Evolutionary conservation across 495 filamentous ascomycete genomes (phyloP), one percentile per base, ranked within the genome.

Genomic region (Daldinia loculata): DNA sequence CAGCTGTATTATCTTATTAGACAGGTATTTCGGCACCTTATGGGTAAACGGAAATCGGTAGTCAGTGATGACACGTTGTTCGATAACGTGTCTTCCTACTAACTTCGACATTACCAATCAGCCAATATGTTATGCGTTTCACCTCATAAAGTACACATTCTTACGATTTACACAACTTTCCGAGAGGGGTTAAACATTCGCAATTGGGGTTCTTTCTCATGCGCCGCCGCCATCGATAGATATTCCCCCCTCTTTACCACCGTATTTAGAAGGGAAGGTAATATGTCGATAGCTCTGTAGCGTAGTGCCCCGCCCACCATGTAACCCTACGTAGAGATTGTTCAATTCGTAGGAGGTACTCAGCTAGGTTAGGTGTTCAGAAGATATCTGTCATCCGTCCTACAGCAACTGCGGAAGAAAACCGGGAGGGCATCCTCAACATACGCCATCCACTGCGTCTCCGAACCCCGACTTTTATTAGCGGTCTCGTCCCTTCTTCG

Each of bases 51-150:
- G 61, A 32, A 57, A 61, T 69, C 57, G 52, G 58, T 53, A 38
- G 38, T 60, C 50, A 62, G 51, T 61, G 56, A 69, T 72, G 70
- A 66, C 65, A 72, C 70, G 61, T 72, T 52, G 61, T 48, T 59
- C 63, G 56, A 68, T 57, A 58, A 69, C 65, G 61, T 72, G 70
- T 52, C 59, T 70, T 57, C 41, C 34, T 62, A 26, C 50, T n/a
- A 41, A 22, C 56, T 59, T 69, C 50, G 7, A 66, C 48, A 73
- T 66, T 55, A 63, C 58, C 51, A 68, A 73, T 66, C 70, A 66
- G 61, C 66, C 70, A 57, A 69, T 66, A 61, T 53, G 27, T 14
- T 41, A 32, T 59, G 14, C 52, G 53, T 36, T 66, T 69, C 7
- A 41, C 52, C 52, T 64, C 69, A 26, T 60, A 67, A 58, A 55